Conservation (phyloP, 1,284 basidiomycete genomes). For the Phellinidium pouzarii region DNA sequence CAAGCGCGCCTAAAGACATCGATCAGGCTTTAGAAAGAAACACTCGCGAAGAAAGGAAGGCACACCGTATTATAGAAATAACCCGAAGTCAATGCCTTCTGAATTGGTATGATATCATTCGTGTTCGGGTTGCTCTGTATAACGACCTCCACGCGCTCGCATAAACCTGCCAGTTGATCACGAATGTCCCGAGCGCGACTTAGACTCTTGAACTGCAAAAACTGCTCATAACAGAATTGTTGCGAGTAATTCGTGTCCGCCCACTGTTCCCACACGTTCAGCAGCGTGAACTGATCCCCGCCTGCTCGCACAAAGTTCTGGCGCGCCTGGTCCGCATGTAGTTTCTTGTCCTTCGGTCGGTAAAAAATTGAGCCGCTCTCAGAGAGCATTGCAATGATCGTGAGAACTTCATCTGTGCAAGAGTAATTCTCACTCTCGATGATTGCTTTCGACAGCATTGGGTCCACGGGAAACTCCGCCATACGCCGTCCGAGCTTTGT, state of each 20-base stretch:
- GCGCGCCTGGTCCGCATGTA: slow-evolving; percentile 93
- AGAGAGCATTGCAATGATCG: slow-evolving; percentile 96
- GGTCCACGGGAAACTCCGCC: slow-evolving; percentile 99
- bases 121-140: slow-evolving; percentile 83
- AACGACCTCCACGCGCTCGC: slow-evolving; percentile 94
- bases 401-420: slow-evolving; percentile 97
- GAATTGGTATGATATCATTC: slow-evolving; percentile 87
- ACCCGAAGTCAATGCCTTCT: slow-evolving; percentile 91
- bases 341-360: slow-evolving; percentile 94
- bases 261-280: slow-evolving; percentile 99
- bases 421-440: slow-evolving; percentile 90
- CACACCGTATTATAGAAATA: slow-evolving; percentile 94
- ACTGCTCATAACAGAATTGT: slow-evolving; percentile 94
- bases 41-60: slow-evolving; percentile 15
- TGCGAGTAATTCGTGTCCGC: slow-evolving; percentile 94
- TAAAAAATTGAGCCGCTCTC: slow-evolving; percentile 95
- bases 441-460: slow-evolving; percentile 95
- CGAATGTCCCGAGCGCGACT: slow-evolving; percentile 92
- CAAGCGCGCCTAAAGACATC: slow-evolving; percentile 57
- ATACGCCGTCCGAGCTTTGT: slow-evolving; percentile 94
- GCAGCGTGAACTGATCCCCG: slow-evolving; percentile 96
- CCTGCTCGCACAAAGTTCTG: slow-evolving; percentile 93
- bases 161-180: slow-evolving; percentile 91
- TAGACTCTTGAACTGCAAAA: slow-evolving; percentile 94
- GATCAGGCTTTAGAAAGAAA: neutral